phyloP scores from a whole-genome alignment of 2,329 filamentous ascomycete genomes.

The Verticillium klebahnii region DNA sequence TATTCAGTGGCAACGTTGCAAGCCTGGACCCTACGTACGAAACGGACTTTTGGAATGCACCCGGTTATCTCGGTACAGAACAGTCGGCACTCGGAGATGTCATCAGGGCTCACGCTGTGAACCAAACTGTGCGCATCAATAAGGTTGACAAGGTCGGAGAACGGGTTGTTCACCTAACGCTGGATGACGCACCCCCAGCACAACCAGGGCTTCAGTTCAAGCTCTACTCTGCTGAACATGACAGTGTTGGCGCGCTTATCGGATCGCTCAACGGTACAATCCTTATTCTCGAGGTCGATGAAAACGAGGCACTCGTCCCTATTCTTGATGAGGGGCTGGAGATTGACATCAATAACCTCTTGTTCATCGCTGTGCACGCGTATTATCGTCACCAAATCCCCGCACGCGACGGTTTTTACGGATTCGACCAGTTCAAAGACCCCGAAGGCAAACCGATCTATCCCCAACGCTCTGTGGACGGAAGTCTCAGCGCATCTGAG shows the following conservation, averaged over 20 bases:
- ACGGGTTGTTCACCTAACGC: background rate
- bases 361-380: background rate
- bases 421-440: conserved; percentile 11
- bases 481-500: background rate
- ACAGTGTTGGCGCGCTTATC: background rate
- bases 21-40: conserved; percentile 11
- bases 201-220: background rate
- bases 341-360: background rate
- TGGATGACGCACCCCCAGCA: background rate
- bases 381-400: conserved; percentile 15
- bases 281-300: background rate
- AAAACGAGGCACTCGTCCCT: background rate
- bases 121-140: background rate
- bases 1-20: background rate
- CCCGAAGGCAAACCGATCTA: conserved; percentile 3
- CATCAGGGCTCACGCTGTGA: conserved; percentile 5
- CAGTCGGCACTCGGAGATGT: conserved; percentile 7
- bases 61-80: conserved; percentile 11
- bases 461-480: conserved; percentile 7
- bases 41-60: conserved; percentile 13
- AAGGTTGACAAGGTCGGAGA: background rate
- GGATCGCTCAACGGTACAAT: background rate
- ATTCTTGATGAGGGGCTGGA: background rate
- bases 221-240: background rate
- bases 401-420: conserved; percentile 6